Conservation (phyloP, 805 yeast species). For the Zygotorulaspora chibaensis region DNA sequence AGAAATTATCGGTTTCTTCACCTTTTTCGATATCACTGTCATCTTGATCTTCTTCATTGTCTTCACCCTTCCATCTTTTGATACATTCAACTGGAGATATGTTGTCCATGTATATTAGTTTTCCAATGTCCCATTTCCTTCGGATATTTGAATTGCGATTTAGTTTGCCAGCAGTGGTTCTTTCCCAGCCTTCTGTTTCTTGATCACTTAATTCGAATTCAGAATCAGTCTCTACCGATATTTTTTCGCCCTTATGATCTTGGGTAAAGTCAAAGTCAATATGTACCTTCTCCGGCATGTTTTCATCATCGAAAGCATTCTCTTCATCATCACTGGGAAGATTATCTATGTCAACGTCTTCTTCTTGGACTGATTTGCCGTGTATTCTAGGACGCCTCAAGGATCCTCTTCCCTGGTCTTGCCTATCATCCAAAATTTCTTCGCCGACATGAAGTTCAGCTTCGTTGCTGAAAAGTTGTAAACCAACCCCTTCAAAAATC, state of each 20-base stretch:
- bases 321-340: conserved; percentile 43
- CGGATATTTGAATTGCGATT: conserved; percentile 44
- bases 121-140: conserved; percentile 74
- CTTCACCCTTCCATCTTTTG: conserved; percentile 62
- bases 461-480: conserved; percentile 67
- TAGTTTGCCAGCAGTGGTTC: conserved; percentile 55
- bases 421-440: conserved; percentile 37
- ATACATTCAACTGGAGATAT: conserved; percentile 70
- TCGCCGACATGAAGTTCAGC: conserved; percentile 45
- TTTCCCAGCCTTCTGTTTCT: conserved; percentile 36
- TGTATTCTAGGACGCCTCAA: conserved; percentile 60
- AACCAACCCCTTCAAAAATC: conserved; percentile 60
- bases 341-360: conserved; percentile 44
- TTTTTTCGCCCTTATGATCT: conserved; percentile 35
- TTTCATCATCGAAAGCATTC: conserved; percentile 40
- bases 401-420: conserved; percentile 57
- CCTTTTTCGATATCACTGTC: conserved; percentile 40
- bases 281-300: conserved; percentile 44
- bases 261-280: conserved; percentile 42
- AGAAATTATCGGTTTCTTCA: conserved; percentile 46
- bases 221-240: conserved; percentile 51
- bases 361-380: conserved; percentile 48
- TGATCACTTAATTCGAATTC: conserved; percentile 43
- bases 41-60: conserved; percentile 40
- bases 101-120: conserved; percentile 73